phyloP scores from a whole-genome alignment of 192 early-diverging fungal species.

The Coemansia sp. region DNA sequence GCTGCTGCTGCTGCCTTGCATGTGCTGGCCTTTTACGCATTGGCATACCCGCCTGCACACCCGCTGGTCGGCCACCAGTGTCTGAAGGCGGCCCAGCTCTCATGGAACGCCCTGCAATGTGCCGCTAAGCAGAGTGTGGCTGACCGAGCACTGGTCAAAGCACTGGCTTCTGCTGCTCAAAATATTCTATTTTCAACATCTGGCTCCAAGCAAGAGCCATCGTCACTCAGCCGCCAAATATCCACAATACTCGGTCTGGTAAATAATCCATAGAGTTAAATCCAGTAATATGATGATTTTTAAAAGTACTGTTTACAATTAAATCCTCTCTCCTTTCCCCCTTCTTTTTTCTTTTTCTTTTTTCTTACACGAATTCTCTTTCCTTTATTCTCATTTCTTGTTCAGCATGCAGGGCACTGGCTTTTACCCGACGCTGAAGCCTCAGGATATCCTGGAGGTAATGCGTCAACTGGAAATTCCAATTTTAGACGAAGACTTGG shows the following conservation, averaged over 20 bases:
- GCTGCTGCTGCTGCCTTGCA: slow-evolving; percentile 29
- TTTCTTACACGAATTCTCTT: background rate
- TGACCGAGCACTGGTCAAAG: background rate
- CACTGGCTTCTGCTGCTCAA: background rate
- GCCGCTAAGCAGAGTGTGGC: background rate
- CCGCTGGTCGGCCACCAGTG: slow-evolving; percentile 41
- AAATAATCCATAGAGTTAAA: background rate
- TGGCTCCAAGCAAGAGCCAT: no score
- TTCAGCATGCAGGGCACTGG: slow-evolving; percentile 29
- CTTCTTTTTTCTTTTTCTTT: background rate
- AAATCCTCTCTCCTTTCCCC: background rate
- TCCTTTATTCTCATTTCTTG: background rate
- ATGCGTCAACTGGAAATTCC: slow-evolving; percentile 77
- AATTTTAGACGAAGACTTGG: slow-evolving; percentile 69
- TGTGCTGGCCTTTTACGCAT: slow-evolving; percentile 37
- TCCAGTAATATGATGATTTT: background rate
- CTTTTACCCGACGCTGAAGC: slow-evolving; percentile 71
- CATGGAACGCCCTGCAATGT: slow-evolving; percentile 20
- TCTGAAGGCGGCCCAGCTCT: slow-evolving; percentile 28
- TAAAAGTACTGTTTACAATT: background rate
- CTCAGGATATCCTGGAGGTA: slow-evolving; percentile 70
- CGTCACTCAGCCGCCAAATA: background rate
- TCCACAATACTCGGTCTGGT: background rate
- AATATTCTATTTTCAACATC: background rate
- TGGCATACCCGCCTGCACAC: slow-evolving; percentile 19